A percentile compares a stretch with the other conserved stretches of the same genome.
phyloP scores from a whole-genome alignment of 805 yeast genomes.

The Zygotorulaspora sp. region DNA sequence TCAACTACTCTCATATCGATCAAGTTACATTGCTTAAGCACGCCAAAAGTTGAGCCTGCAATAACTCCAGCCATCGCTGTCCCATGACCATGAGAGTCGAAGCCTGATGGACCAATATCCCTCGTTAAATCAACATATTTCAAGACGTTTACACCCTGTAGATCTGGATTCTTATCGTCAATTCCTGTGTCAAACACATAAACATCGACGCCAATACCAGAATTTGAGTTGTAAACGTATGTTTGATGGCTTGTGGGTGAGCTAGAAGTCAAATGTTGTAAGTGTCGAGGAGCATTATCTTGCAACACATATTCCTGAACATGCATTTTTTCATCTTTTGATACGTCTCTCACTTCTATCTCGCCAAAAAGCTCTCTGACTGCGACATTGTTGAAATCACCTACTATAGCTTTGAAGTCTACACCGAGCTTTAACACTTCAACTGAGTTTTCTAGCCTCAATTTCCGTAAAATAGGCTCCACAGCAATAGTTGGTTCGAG shows the following conservation, averaged over 20 bases:
- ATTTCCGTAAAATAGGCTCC: slow-evolving; percentile 16
- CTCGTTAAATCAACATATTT: slow-evolving; percentile 44
- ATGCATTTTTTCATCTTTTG: slow-evolving; percentile 36
- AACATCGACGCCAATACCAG: slow-evolving; percentile 40
- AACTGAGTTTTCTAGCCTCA: slow-evolving; percentile 3
- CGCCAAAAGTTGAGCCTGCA: slow-evolving; percentile 50
- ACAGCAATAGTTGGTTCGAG: slow-evolving; percentile 21
- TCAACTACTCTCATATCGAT: slow-evolving; percentile 44
- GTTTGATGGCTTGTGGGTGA: slow-evolving; percentile 37
- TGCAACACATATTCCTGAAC: slow-evolving; percentile 36
- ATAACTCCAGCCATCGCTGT: slow-evolving; percentile 54
- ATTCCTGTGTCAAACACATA: slow-evolving; percentile 41
- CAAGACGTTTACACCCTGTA: slow-evolving; percentile 42
- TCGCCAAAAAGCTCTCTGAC: slow-evolving; percentile 36
- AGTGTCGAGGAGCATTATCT: slow-evolving; percentile 42
- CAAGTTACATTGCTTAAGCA: slow-evolving; percentile 43
- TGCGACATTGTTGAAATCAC: slow-evolving; percentile 34
- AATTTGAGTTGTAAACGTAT: slow-evolving; percentile 41
- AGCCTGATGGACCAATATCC: slow-evolving; percentile 23
- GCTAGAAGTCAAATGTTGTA: slow-evolving; percentile 34
- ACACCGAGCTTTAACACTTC: slow-evolving; percentile 31
- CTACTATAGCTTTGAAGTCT: slow-evolving; percentile 35
- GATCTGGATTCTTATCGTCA: slow-evolving; percentile 36
- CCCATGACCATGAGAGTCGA: slow-evolving; percentile 48
- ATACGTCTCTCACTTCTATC: slow-evolving; percentile 35